A percentile compares a stretch with the other conserved stretches of the same genome.
These are phyloP conservation scores for Yamadazyma endophytica DNA, from an alignment of 805 yeast genomes.

Conservation along the genomic window DNA sequence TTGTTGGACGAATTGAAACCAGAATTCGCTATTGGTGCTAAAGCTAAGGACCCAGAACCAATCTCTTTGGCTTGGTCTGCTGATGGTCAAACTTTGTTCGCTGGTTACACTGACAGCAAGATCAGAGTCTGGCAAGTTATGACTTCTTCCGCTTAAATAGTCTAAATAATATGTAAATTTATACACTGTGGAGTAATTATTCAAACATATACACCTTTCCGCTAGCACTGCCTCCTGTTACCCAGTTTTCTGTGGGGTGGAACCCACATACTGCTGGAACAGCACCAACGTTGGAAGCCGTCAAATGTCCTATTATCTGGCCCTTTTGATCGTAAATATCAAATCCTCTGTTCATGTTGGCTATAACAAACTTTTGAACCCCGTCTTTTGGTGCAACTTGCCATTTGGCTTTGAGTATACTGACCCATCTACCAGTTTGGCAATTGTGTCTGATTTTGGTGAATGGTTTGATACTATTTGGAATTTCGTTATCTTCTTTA, in stretches of 20 bases:
- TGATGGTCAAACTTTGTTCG: constrained; percentile 98
- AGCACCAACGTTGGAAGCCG: constrained; percentile 63
- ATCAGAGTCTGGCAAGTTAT: constrained; percentile 99
- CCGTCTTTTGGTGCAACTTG: constrained; percentile 69
- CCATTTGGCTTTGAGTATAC: constrained; percentile 86
- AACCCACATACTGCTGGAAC: constrained; percentile 88
- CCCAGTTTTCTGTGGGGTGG: constrained; percentile 87
- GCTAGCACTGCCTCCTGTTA: constrained; percentile 90
- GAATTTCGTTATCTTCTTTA: constrained; percentile 15
- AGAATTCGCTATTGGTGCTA: constrained; percentile 83
- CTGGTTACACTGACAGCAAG: constrained; percentile 99
- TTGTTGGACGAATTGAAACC: constrained; percentile 97
- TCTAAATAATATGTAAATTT: neutral
- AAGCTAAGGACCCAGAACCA: constrained; percentile 97
- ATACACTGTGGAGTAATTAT: constrained; percentile 9
- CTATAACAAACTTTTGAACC: constrained; percentile 81
- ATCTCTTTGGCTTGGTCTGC: constrained; percentile 99
- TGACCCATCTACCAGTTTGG: constrained; percentile 96
- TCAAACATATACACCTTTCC: constrained; percentile 75
- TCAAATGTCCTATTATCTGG: constrained; percentile 69
- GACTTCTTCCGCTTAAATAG: constrained; percentile 60
- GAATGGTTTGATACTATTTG: constrained; percentile 51
- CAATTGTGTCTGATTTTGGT: constrained; percentile 80
- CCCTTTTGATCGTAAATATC: constrained; percentile 82
- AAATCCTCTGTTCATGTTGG: constrained; percentile 84